Evolutionary conservation across 352 stramenopile species (phyloP).

Genomic region (Elongisporangium undulatum): DNA sequence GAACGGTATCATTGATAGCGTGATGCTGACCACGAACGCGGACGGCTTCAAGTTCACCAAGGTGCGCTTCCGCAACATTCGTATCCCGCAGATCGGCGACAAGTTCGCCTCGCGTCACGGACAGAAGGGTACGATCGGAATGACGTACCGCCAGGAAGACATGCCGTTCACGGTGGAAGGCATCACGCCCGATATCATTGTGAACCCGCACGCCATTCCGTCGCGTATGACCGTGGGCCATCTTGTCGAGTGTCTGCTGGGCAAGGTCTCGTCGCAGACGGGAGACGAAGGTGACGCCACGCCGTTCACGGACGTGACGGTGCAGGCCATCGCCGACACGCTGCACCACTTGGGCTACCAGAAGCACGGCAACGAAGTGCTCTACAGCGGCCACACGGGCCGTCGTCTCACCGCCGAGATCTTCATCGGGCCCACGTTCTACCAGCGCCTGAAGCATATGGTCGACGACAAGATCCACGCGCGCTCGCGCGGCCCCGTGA

Average conservation of each 20-base stretch:
- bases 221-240: constrained; percentile 99
- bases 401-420: constrained; percentile 94
- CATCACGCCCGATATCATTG: constrained; percentile 99
- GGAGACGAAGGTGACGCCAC: constrained; percentile 98
- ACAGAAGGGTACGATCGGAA: constrained; percentile 96
- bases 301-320: constrained; percentile 98
- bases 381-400: constrained; percentile 99
- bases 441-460: constrained; percentile 99
- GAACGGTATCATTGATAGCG: constrained; percentile 98
- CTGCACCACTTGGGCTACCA: constrained; percentile 98
- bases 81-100: constrained; percentile 98
- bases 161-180: constrained; percentile 99
- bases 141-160: constrained; percentile 99
- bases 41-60: constrained; percentile 97
- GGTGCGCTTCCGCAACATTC: constrained; percentile 98
- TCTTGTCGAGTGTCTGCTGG: constrained; percentile 99
- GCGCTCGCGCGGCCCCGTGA: constrained; percentile 91
- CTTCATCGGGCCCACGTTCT: constrained; percentile 99
- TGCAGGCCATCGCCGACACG: constrained; percentile 96
- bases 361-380: constrained; percentile 97
- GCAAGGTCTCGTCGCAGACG: constrained; percentile 97
- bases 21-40: constrained; percentile 98
- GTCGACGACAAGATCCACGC: constrained; percentile 99
- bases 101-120: constrained; percentile 95
- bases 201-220: constrained; percentile 99